phyloP scores from a whole-genome alignment of 2,329 filamentous ascomycete genomes.

The Emergomyces africanus region DNA sequence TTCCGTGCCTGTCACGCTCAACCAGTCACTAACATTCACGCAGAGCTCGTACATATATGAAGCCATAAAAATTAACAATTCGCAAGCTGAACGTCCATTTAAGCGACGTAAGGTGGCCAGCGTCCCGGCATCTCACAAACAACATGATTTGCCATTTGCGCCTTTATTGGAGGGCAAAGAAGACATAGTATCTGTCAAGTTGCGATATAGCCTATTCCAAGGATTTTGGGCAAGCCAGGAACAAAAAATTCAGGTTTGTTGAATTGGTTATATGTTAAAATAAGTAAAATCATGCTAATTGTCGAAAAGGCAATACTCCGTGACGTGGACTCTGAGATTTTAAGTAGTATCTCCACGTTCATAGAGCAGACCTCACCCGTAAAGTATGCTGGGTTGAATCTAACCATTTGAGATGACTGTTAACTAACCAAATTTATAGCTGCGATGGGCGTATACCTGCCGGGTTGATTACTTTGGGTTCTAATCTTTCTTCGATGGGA shows the following conservation, averaged over 20 bases:
- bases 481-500: conserved; percentile 30
- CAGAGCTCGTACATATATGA: conserved; percentile 53
- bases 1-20: neutral
- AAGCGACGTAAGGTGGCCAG: conserved; percentile 47
- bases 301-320: conserved; percentile 18
- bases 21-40: conserved; percentile 10
- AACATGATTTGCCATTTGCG: conserved; percentile 20
- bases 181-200: conserved; percentile 17
- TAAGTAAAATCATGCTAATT: neutral
- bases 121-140: conserved; percentile 10
- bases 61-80: conserved; percentile 32
- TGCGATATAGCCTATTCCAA: conserved; percentile 26
- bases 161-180: conserved; percentile 30
- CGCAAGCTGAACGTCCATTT: conserved; percentile 32
- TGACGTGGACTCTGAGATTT: conserved; percentile 27
- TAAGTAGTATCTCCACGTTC: conserved; percentile 27
- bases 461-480: conserved; percentile 31
- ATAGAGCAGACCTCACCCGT: conserved; percentile 22
- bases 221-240: conserved; percentile 29
- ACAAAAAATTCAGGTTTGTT: conserved; percentile 25
- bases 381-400: conserved; percentile 18
- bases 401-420: conserved; percentile 4
- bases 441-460: conserved; percentile 29
- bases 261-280: neutral
- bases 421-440: conserved; percentile 14